Evolutionary conservation across 495 filamentous ascomycete species (phyloP).

Genomic region (Aspergillus ostianus): DNA sequence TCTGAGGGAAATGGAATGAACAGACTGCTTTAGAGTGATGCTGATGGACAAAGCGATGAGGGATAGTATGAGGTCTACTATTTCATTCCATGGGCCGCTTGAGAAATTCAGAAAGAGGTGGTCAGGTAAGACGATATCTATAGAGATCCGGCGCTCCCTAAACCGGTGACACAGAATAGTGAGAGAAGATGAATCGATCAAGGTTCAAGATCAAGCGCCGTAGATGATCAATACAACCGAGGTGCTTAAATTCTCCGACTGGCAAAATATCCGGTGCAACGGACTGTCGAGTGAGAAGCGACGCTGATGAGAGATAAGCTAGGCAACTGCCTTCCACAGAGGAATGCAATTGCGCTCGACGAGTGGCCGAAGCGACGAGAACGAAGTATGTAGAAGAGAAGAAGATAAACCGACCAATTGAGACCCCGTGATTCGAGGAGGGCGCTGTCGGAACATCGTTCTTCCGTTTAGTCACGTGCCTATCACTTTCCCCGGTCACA

Average conservation of each 20-base stretch:
- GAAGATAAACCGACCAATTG: slow-evolving; percentile 3
- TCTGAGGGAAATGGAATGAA: background rate
- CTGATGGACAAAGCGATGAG: background rate
- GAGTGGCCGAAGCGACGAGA: slow-evolving; percentile 2
- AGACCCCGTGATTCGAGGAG: slow-evolving; percentile 9
- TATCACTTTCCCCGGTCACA: background rate
- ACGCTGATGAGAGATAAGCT: background rate
- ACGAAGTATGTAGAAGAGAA: background rate
- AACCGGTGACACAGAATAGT: background rate
- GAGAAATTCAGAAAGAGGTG: background rate
- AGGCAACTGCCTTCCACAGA: slow-evolving; percentile 7
- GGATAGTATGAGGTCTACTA: background rate
- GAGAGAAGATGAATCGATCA: background rate
- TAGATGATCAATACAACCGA: background rate
- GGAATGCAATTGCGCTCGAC: slow-evolving; percentile 1
- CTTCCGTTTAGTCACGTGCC: background rate
- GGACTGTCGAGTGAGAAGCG: background rate
- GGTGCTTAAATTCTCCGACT: slow-evolving; percentile 1
- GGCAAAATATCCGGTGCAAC: background rate
- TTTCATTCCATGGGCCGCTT: background rate
- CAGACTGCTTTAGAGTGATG: background rate
- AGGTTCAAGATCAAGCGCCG: background rate
- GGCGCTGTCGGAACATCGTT: slow-evolving; percentile 3
- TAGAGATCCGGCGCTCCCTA: background rate
- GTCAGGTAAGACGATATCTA: background rate